phyloP scores from a whole-genome alignment of 202 grass and related monocot species.

The Bolboschoenoplectus hybrid region DNA sequence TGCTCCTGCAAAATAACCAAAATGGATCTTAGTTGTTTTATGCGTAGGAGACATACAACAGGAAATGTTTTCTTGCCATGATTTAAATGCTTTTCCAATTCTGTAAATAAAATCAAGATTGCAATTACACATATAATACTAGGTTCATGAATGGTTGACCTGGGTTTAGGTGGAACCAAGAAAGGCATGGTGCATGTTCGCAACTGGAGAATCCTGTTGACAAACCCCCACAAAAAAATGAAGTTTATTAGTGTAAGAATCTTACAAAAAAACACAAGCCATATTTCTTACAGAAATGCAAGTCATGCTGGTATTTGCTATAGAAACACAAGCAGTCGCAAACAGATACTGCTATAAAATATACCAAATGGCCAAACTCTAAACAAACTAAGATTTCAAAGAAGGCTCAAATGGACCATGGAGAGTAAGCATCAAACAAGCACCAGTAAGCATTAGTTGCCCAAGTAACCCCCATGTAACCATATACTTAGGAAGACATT shows the following conservation, averaged over 20 bases:
- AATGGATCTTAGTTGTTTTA: background rate
- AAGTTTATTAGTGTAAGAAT: background rate
- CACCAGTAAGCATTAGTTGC: slow-evolving; percentile 13
- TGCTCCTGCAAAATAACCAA: slow-evolving; percentile 17
- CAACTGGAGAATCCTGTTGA: slow-evolving; percentile 37
- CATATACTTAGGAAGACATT: background rate
- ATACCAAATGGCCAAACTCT: background rate
- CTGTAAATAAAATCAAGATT: background rate
- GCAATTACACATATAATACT: background rate
- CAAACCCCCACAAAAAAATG: background rate
- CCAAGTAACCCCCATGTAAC: background rate
- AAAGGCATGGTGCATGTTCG: slow-evolving; percentile 34
- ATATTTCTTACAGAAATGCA: background rate
- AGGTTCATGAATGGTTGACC: background rate
- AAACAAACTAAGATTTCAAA: background rate
- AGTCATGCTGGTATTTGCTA: background rate
- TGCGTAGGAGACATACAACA: background rate
- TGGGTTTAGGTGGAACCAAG: slow-evolving; percentile 32
- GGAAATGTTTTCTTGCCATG: background rate
- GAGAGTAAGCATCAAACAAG: background rate
- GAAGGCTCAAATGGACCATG: background rate
- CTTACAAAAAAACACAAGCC: background rate
- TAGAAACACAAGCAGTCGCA: background rate
- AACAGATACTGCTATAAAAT: background rate
- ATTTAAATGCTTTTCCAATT: background rate